Evolutionary conservation across 768 basidiomycete species (phyloP).

Genomic region (Strobilomyces echinocephalus): DNA sequence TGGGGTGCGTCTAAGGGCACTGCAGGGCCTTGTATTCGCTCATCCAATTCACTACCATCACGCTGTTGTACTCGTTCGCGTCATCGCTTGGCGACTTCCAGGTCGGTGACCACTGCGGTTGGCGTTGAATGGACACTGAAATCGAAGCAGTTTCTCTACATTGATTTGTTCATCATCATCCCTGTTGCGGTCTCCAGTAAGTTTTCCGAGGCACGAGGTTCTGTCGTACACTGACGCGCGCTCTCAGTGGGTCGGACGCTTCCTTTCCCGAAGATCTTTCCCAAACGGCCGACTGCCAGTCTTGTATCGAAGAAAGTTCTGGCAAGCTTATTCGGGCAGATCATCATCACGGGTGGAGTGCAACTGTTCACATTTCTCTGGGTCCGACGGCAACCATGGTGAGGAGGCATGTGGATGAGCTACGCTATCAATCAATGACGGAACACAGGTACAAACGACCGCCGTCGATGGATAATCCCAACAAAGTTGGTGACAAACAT

Average conservation of each 20-base stretch:
- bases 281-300: constrained; percentile 91
- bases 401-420: constrained; percentile 1
- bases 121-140: constrained; percentile 5
- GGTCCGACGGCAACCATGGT: constrained; percentile 86
- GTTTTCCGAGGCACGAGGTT: constrained; percentile 26
- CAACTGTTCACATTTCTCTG: constrained; percentile 90
- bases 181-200: constrained; percentile 94
- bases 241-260: constrained; percentile 87
- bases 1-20: constrained; percentile 6
- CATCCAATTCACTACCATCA: constrained; percentile 98
- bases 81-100: constrained; percentile 96
- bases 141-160: constrained; percentile 77
- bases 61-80: constrained; percentile 91
- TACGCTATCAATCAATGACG: background rate
- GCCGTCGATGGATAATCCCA: constrained; percentile 47
- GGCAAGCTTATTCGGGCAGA: constrained; percentile 89
- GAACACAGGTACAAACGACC: constrained; percentile 62
- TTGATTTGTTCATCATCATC: constrained; percentile 96
- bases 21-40: constrained; percentile 94
- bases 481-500: constrained; percentile 52
- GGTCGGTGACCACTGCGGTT: constrained; percentile 40
- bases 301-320: constrained; percentile 94
- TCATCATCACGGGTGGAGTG: constrained; percentile 73
- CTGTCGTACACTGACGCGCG: constrained; percentile 5
- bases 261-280: constrained; percentile 80